Conservation (phyloP, 345 rosid species). For the Barbarea vulgaris region DNA sequence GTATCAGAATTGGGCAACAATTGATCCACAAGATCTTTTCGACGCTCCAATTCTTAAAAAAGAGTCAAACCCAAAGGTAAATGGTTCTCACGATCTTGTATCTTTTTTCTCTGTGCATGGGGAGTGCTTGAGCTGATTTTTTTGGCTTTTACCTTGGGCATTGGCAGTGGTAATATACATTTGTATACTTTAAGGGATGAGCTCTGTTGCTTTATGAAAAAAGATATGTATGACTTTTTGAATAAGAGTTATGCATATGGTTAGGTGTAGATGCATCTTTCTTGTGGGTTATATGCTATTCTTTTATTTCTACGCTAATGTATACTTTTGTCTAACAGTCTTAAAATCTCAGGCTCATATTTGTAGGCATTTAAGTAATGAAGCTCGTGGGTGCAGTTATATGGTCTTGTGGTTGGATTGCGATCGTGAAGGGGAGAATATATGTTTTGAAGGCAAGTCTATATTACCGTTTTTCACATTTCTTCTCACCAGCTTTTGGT, state of each 20-base stretch:
- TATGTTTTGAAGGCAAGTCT: slow-evolving; percentile 87
- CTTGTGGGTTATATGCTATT: slow-evolving; percentile 8
- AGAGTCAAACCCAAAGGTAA: slow-evolving; percentile 90
- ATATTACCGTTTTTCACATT: neutral
- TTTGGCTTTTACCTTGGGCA: slow-evolving; percentile 8
- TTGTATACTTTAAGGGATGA: neutral
- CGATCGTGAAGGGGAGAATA: slow-evolving; percentile 98
- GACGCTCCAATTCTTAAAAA: slow-evolving; percentile 62
- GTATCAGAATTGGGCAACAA: slow-evolving; percentile 71
- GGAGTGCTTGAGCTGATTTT: neutral
- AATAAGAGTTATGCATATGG: neutral
- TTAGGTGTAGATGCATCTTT: neutral
- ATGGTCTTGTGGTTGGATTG: slow-evolving; percentile 97
- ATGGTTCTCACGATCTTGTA: slow-evolving; percentile 1
- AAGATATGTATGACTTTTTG: slow-evolving; percentile 8
- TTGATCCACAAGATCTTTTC: slow-evolving; percentile 82
- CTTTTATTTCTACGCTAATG: slow-evolving; percentile 8
- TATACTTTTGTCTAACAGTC: slow-evolving; percentile 31
- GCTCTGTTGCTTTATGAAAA: neutral
- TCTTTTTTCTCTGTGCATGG: slow-evolving; percentile 1
- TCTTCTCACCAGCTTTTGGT: slow-evolving; percentile 11
- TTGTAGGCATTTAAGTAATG: slow-evolving; percentile 80
- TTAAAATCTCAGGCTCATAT: slow-evolving; percentile 65
- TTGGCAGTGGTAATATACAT: neutral
- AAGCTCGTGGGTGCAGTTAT: slow-evolving; percentile 82